Percentiles rank a stretch among this genome's conserved stretches.
Evolutionary conservation across 2,329 filamentous ascomycete genomes (phyloP).

Genomic region (Penicillium concentricum): DNA sequence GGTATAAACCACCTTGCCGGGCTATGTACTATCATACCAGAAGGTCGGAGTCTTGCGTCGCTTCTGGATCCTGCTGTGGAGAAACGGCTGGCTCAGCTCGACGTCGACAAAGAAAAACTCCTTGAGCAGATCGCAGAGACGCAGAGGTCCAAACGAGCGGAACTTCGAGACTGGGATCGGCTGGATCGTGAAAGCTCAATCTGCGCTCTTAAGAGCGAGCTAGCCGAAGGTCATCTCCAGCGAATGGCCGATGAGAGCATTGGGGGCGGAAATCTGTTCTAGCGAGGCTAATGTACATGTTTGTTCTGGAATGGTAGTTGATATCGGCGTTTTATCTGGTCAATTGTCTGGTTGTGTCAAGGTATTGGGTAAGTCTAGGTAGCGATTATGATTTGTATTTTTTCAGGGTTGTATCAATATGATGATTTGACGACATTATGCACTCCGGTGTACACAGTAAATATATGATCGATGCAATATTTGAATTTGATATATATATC

Average conservation of each 20-base stretch:
- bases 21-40: slow-evolving; percentile 41
- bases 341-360: background rate
- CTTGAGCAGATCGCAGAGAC: slow-evolving; percentile 46
- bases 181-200: slow-evolving; percentile 49
- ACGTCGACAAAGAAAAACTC: slow-evolving; percentile 46
- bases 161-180: slow-evolving; percentile 49
- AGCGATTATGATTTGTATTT: background rate
- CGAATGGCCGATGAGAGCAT: slow-evolving; percentile 47
- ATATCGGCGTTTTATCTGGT: background rate
- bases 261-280: slow-evolving; percentile 40
- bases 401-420: background rate
- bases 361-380: background rate
- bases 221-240: slow-evolving; percentile 50
- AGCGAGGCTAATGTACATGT: slow-evolving; percentile 13
- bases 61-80: slow-evolving; percentile 41
- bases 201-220: slow-evolving; percentile 47
- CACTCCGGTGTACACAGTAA: background rate
- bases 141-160: slow-evolving; percentile 43
- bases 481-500: background rate
- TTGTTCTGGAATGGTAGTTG: background rate
- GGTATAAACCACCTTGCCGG: slow-evolving; percentile 42
- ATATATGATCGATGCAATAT: background rate
- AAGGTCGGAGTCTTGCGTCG: slow-evolving; percentile 42
- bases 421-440: background rate
- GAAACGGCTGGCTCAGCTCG: slow-evolving; percentile 47